Evolutionary conservation across 106 monocot species (phyloP).

Genomic region (Dendrobium huoshanense): DNA sequence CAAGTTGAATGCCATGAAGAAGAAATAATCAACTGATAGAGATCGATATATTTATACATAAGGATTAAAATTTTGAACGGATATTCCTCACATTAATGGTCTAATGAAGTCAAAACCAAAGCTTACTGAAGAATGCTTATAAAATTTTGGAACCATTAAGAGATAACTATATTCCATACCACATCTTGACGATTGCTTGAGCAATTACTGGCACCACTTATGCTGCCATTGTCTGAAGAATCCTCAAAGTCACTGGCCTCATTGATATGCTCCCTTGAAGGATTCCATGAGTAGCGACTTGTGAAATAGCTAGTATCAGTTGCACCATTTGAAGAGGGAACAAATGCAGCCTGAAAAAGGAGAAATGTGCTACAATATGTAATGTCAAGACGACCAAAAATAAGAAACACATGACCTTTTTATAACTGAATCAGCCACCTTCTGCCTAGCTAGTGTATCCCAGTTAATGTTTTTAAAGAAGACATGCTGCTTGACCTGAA

Average conservation of each 20-base stretch:
- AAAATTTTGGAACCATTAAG: not conserved
- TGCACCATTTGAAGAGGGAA: slow-evolving; percentile 85
- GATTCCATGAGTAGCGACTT: slow-evolving; percentile 92
- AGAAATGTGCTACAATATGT: not conserved
- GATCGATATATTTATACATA: not conserved
- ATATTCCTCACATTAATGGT: not conserved
- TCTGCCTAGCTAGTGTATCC: slow-evolving; percentile 96
- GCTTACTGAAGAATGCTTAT: not conserved
- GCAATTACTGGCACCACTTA: slow-evolving; percentile 82
- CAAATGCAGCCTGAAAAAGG: slow-evolving; percentile 84
- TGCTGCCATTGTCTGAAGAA: slow-evolving; percentile 83
- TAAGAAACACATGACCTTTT: not conserved
- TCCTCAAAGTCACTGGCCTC: slow-evolving; percentile 85
- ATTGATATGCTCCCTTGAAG: slow-evolving; percentile 69
- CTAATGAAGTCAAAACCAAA: not conserved
- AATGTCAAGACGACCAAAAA: not conserved
- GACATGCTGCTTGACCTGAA: slow-evolving; percentile 85
- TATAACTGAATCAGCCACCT: slow-evolving; percentile 33
- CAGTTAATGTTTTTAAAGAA: slow-evolving; percentile 98
- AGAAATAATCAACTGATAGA: not conserved
- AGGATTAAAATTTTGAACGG: not conserved
- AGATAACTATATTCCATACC: not conserved
- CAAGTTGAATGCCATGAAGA: not conserved
- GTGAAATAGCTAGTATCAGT: slow-evolving; percentile 97
- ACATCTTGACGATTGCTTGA: slow-evolving; percentile 82